Evolutionary conservation across 257 asterid genomes (phyloP).

Genomic region (Lycium ferocissimum): DNA sequence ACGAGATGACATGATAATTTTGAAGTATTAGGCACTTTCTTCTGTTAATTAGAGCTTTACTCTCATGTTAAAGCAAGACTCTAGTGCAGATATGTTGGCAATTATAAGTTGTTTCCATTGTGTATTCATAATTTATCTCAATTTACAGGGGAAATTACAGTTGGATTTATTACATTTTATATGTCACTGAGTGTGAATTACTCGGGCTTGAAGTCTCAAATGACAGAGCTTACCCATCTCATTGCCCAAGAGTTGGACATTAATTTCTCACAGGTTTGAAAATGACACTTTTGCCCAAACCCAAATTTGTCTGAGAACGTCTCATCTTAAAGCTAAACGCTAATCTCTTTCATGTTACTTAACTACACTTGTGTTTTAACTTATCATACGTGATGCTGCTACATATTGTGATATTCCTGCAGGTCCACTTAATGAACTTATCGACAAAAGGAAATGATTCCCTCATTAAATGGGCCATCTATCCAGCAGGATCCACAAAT

Average conservation of each 20-base stretch:
- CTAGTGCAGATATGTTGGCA: conserved; percentile 18
- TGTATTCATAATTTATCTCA: conserved; percentile 31
- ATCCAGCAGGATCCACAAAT: conserved; percentile 64
- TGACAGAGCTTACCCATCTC: conserved; percentile 63
- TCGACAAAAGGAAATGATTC: conserved; percentile 67
- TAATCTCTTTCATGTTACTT: conserved; percentile 25
- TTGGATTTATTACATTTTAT: conserved; percentile 69
- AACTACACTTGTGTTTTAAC: conserved; percentile 32
- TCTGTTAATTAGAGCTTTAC: not conserved
- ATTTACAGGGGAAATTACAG: conserved; percentile 64
- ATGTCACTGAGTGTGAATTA: conserved; percentile 64
- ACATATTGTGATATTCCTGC: conserved; percentile 46
- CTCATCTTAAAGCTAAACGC: conserved; percentile 12
- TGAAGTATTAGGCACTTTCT: not conserved
- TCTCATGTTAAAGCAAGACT: conserved; percentile 10
- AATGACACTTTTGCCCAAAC: conserved; percentile 26
- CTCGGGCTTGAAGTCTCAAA: conserved; percentile 79
- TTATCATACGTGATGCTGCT: conserved; percentile 26
- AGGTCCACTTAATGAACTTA: conserved; percentile 73
- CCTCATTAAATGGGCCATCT: conserved; percentile 74
- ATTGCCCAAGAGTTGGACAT: conserved; percentile 69
- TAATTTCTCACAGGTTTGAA: conserved; percentile 61
- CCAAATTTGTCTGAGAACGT: not conserved
- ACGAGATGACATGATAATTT: conserved; percentile 18
- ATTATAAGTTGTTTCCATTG: conserved; percentile 21